Evolutionary conservation across 371 early-diverging fungal genomes (phyloP).

Genomic region (Mucor indicus): DNA sequence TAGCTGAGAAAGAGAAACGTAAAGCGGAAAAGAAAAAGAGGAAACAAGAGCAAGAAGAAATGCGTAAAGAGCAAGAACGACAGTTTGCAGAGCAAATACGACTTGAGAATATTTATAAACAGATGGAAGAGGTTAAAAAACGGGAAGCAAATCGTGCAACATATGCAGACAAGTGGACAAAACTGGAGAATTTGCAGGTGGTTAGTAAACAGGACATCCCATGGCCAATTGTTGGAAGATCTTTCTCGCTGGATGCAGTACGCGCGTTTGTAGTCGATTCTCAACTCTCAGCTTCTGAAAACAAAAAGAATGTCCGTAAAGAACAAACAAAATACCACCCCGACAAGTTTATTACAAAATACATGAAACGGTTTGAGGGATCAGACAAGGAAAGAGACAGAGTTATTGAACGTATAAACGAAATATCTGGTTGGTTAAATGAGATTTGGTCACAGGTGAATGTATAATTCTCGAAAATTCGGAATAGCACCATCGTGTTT

Average conservation of each 20-base stretch:
- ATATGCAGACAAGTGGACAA: slow-evolving; percentile 26
- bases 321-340: slow-evolving; percentile 47
- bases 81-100: slow-evolving; percentile 25
- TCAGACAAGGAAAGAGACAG: slow-evolving; percentile 23
- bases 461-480: no score
- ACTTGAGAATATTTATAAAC: slow-evolving; percentile 6
- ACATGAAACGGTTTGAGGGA: slow-evolving; percentile 26
- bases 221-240: slow-evolving; percentile 29
- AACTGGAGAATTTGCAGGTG: slow-evolving; percentile 13
- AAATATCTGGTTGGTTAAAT: slow-evolving; percentile 41
- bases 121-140: neutral
- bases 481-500: no score
- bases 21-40: slow-evolving; percentile 19
- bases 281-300: slow-evolving; percentile 3
- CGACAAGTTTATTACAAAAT: slow-evolving; percentile 41
- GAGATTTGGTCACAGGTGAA: slow-evolving; percentile 26
- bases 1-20: slow-evolving; percentile 22
- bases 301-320: slow-evolving; percentile 33
- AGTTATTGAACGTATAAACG: slow-evolving; percentile 23
- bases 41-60: slow-evolving; percentile 13
- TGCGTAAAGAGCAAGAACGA: slow-evolving; percentile 2
- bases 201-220: slow-evolving; percentile 28
- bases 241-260: slow-evolving; percentile 12
- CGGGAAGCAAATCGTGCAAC: neutral
- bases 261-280: slow-evolving; percentile 19